Base-by-base conservation (phyloP, 495 filamentous ascomycete genomes). In the Penicillium mononematosum region DNA sequence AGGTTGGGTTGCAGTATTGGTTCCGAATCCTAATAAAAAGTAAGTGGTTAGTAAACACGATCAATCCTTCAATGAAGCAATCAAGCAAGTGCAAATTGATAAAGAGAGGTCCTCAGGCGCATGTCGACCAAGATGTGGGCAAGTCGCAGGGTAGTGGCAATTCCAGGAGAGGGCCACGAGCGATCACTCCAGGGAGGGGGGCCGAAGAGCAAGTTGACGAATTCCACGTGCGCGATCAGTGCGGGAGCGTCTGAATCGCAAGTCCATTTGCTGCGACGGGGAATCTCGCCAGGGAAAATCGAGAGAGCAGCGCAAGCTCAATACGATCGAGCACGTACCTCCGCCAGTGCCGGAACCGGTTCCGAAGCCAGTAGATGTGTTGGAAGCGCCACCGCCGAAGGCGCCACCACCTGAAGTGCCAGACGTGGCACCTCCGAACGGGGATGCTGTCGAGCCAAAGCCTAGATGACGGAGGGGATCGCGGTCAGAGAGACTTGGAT, bases 291-390 rank as follows among this genome's bases (percentile, higher is more conserved):
- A 31, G 39, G 44, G n/a, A 25, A 45, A 9, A 16, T 46, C 29
- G 43, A 60, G 63, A 64, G 61, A 69, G 52, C 61, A 66, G 62
- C 65, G 68, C 72, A 55, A 64, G 63, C 66, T 66, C 69, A 20
- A 20, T 7, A 31, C 55, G 38, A 45, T 64, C 67, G 68, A 67
- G 65, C 73, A 82, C 75, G 74, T 83, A 77, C 76, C 80, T 78
- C 78, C 78, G 68, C 79, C 78, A 64, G 76, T 71, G 54, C 83
- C 83, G 64, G 83, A 82, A 61, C 76, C 76, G 62, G 76, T 70
- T 59, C 83, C 83, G 62, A 86, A 85, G 66, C 79, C 78, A 63
- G 78, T 75, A 59, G 71, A 72, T 45, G 66, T 70, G 62, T 75
- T 75, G 55, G 68, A 69, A 38, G 59, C 67, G 46, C 70, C 65